These are phyloP conservation scores for Vinca major DNA, from an alignment of 305 asterid species.

Conservation along the genomic window DNA sequence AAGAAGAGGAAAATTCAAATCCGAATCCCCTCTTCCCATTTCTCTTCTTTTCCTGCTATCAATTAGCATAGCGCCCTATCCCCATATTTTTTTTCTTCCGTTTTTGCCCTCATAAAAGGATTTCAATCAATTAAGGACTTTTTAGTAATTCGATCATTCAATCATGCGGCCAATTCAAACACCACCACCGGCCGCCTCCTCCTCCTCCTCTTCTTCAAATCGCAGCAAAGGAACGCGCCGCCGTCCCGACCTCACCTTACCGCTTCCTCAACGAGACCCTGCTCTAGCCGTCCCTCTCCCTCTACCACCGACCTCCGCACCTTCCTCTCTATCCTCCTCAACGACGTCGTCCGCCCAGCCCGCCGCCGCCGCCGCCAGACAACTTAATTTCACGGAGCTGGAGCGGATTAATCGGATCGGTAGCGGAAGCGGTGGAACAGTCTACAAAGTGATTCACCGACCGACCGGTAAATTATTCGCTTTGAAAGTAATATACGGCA, in stretches of 20 bases:
- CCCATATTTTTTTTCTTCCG: not conserved
- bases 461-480: conserved; percentile 55
- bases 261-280: conserved; percentile 57
- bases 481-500: conserved; percentile 71
- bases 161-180: conserved; percentile 49
- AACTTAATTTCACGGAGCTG: conserved; percentile 42
- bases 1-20: conserved; percentile 8
- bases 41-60: not conserved
- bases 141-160: not conserved
- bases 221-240: conserved; percentile 35
- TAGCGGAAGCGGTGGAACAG: conserved; percentile 83
- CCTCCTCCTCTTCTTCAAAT: conserved; percentile 20
- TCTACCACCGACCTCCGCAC: conserved; percentile 35
- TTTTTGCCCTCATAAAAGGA: not conserved
- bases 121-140: not conserved
- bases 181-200: conserved; percentile 24
- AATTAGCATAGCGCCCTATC: not conserved
- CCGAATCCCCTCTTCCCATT: conserved; percentile 2
- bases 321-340: conserved; percentile 14
- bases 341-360: conserved; percentile 19
- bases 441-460: conserved; percentile 78
- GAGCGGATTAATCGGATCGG: conserved; percentile 82
- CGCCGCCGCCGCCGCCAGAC: too few species aligned
- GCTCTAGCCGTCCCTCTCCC: conserved; percentile 69
- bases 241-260: conserved; percentile 57